phyloP scores from a whole-genome alignment of 345 rosid species.

The Xanthoceras sorbifolium region DNA sequence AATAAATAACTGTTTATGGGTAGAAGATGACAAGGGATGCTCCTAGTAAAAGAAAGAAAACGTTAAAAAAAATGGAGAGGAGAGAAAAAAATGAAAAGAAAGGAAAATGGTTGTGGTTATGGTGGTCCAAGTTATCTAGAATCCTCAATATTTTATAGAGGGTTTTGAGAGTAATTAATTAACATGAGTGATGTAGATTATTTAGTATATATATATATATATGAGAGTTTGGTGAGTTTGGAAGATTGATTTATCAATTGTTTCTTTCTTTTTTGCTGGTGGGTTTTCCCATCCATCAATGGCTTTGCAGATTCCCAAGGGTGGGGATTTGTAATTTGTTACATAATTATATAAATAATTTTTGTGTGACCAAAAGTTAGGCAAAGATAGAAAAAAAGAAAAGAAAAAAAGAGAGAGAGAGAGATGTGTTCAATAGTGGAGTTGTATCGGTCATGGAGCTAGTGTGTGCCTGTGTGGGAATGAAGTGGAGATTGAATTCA shows the following conservation, averaged over 20 bases:
- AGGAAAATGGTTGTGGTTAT: too few species aligned
- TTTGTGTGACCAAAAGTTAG: conserved; percentile 32
- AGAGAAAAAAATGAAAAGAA: neutral
- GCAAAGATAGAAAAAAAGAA: conserved; percentile 18
- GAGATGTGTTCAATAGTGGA: conserved; percentile 28
- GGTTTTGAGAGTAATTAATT: conserved; percentile 41
- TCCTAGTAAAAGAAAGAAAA: conserved; percentile 36
- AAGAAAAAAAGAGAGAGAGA: neutral
- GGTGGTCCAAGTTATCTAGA: conserved; percentile 40
- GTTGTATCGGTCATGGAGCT: conserved; percentile 15
- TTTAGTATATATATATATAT: conserved; percentile 29
- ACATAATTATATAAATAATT: conserved; percentile 19
- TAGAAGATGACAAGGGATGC: conserved; percentile 64
- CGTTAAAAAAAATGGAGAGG: neutral
- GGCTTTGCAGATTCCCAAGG: conserved; percentile 95
- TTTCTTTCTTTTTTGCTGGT: conserved; percentile 35
- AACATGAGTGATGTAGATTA: conserved; percentile 43
- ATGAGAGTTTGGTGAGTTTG: conserved; percentile 47
- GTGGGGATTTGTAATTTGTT: conserved; percentile 37
- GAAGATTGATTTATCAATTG: conserved; percentile 32
- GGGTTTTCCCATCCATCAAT: conserved; percentile 52
- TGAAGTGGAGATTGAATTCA: conserved; percentile 44
- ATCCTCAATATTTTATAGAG: conserved; percentile 49
- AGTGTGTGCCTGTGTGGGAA: conserved; percentile 17
- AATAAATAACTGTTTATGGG: conserved; percentile 63